phyloP scores from a whole-genome alignment of 805 yeast species.

The Starmerella powellii region DNA sequence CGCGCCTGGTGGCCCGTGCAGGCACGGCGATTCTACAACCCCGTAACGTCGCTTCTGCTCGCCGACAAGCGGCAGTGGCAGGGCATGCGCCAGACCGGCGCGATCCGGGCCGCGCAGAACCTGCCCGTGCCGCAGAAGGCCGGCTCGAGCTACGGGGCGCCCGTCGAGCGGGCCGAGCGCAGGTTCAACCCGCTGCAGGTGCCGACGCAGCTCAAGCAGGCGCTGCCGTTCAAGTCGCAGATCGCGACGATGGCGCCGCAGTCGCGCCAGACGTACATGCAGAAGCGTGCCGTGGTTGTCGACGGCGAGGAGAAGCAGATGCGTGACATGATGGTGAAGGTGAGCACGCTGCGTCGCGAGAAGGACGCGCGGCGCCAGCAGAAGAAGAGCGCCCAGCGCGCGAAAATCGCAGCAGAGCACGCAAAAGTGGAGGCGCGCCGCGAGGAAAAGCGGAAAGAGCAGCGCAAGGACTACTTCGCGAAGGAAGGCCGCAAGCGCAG shows the following conservation, averaged over 20 bases:
- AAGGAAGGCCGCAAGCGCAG: conserved; percentile 21
- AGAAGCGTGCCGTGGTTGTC: conserved; percentile 85
- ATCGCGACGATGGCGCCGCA: conserved; percentile 80
- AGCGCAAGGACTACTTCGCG: conserved; percentile 77
- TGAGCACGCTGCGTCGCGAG: conserved; percentile 71
- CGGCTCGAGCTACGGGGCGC: conserved; percentile 41
- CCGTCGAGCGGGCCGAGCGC: conserved; percentile 73
- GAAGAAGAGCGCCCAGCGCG: conserved; percentile 65
- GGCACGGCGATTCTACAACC: conserved; percentile 84
- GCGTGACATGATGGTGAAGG: conserved; percentile 74
- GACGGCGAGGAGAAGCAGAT: conserved; percentile 91
- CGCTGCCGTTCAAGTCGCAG: conserved; percentile 87
- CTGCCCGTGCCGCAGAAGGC: conserved; percentile 49
- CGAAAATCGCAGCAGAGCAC: conserved; percentile 58
- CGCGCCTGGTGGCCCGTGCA: conserved; percentile 96
- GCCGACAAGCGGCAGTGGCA: conserved; percentile 75
- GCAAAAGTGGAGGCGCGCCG: conserved; percentile 63
- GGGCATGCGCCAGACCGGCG: conserved; percentile 94
- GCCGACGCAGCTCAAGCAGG: conserved; percentile 63
- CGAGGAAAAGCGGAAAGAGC: conserved; percentile 63
- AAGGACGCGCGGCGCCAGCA: conserved; percentile 66
- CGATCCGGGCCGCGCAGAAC: conserved; percentile 66
- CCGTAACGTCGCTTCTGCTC: conserved; percentile 80
- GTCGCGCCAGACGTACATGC: conserved; percentile 59
- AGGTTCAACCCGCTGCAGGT: conserved; percentile 79